A percentile compares a stretch with the other conserved stretches of the same genome.
Evolutionary conservation across 2,329 filamentous ascomycete genomes (phyloP).

Genomic region (Albifimbria verrucaria): DNA sequence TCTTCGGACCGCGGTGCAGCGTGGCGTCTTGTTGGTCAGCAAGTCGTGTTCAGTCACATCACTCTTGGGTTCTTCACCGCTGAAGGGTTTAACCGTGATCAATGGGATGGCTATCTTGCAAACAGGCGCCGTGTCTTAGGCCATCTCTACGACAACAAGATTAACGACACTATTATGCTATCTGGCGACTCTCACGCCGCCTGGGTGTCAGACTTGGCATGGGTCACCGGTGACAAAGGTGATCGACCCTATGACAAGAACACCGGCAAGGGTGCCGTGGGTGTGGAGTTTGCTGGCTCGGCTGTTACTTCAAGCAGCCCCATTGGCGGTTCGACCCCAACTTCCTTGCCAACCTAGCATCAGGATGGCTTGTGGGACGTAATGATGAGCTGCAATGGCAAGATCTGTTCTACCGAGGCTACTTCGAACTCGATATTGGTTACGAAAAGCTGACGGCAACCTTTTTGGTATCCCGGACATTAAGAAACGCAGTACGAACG

Average conservation of each 20-base stretch:
- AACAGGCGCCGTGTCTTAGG: slow-evolving; percentile 70
- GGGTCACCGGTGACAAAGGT: slow-evolving; percentile 38
- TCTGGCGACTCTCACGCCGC: slow-evolving; percentile 67
- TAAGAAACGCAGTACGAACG: slow-evolving; percentile 55
- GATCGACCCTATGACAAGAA: slow-evolving; percentile 47
- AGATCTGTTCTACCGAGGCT: slow-evolving; percentile 70
- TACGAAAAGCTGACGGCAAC: slow-evolving; percentile 55
- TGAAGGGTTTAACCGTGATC: slow-evolving; percentile 20
- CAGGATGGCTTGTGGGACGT: slow-evolving; percentile 18
- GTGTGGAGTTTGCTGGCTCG: slow-evolving; percentile 64
- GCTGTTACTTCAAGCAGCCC: slow-evolving; percentile 57
- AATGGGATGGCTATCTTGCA: slow-evolving; percentile 57
- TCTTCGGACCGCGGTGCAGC: slow-evolving; percentile 59
- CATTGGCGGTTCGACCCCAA: slow-evolving; percentile 16
- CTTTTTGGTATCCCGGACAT: slow-evolving; percentile 61
- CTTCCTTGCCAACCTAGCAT: background rate
- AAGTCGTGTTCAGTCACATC: slow-evolving; percentile 63
- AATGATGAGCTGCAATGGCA: slow-evolving; percentile 71
- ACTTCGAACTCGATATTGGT: slow-evolving; percentile 62
- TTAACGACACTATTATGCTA: slow-evolving; percentile 70
- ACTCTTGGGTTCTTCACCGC: slow-evolving; percentile 25
- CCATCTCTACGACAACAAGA: slow-evolving; percentile 64
- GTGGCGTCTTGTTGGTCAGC: slow-evolving; percentile 72
- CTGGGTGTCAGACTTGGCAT: slow-evolving; percentile 58
- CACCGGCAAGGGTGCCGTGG: slow-evolving; percentile 54